Evolutionary conservation across 108 stramenopile species (phyloP), one percentile per base, ranked within the genome.

Genomic region (Cyclotella baltica): DNA sequence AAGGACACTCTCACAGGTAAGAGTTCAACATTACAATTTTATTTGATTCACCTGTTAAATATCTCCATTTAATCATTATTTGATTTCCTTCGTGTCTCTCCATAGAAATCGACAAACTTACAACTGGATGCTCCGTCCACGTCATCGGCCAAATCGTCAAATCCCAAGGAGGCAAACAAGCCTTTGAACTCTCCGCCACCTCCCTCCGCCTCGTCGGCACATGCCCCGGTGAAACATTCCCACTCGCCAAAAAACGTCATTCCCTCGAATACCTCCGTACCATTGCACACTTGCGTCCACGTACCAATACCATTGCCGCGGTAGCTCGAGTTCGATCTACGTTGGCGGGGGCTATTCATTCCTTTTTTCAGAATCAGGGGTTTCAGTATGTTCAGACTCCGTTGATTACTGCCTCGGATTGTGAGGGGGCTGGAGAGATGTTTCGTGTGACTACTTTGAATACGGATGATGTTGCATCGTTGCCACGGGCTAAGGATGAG

Each of bases 351-450:
- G 88, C 95, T 28, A 87, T 96, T 46, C 97, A 98, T 78, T 30
- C 82, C 20, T 98, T 98, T 58, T 98, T 99, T 76, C 97, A 98
- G 65, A 43, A 81, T 8, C 68, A 89, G 50, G 98, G 97, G 8
- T 99, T 98, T 78, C 85, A 93, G 22, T 97, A 99, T 76, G 94
- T 99, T 15, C 98, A 99, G 76, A 97, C 98, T 22, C 99, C 99
- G 4, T 66, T 99, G 58, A 98, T 99, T 66, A 99, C 99, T 4
- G 93, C 97, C 10, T 93, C 93, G 31, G 99, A 99, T 82, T 98
- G 98, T 81, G 99, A 99, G 86, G 99, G 99, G 19, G 99, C 98
- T 11, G 99, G 99, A 31, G 99, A 99, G 84, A 94, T 98, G 93
- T 99, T 99, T 73, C 96, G 97, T 48, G 98, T 99, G 35, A 98